These are phyloP conservation scores for Geosmithia putterillii DNA, from an alignment of 2,329 filamentous ascomycete genomes.

Conservation along the genomic window DNA sequence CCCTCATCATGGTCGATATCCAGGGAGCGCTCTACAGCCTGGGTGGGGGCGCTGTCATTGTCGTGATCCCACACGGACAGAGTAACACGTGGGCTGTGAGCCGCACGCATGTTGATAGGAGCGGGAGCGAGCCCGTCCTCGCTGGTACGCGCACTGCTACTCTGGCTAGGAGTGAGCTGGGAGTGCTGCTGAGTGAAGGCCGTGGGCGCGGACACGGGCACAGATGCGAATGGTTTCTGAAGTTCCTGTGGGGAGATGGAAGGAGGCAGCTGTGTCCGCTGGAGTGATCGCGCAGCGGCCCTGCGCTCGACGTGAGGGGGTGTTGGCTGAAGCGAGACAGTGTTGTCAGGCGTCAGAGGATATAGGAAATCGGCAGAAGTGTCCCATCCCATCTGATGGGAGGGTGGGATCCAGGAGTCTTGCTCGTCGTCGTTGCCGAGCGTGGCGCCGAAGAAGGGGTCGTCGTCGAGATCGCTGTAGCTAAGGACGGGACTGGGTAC, in stretches of 20 bases:
- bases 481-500: slow-evolving; percentile 34
- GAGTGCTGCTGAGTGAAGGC: slow-evolving; percentile 9
- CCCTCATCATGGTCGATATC: slow-evolving; percentile 10
- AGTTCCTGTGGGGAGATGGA: slow-evolving; percentile 29
- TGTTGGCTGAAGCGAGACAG: slow-evolving; percentile 32
- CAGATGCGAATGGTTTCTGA: slow-evolving; percentile 23
- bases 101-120: slow-evolving; percentile 24
- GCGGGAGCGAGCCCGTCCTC: slow-evolving; percentile 31
- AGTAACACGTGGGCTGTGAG: slow-evolving; percentile 40
- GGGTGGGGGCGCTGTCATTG: slow-evolving; percentile 19
- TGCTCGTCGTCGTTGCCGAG: slow-evolving; percentile 22
- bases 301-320: slow-evolving; percentile 25
- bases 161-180: slow-evolving; percentile 36
- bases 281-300: slow-evolving; percentile 10
- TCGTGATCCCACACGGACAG: slow-evolving; percentile 43
- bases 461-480: slow-evolving; percentile 32
- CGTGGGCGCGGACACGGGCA: too few relatives aligned
- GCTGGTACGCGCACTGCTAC: slow-evolving; percentile 30
- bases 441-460: slow-evolving; percentile 36
- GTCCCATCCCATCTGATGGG: slow-evolving; percentile 3
- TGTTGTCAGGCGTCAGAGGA: slow-evolving; percentile 40
- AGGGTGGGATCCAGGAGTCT: slow-evolving; percentile 8
- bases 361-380: slow-evolving; percentile 15
- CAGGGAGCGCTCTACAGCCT: slow-evolving; percentile 26
- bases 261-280: slow-evolving; percentile 13